Base-by-base conservation (phyloP, 1,139 yeast genomes). In the Kluyveromyces sp. region DNA sequence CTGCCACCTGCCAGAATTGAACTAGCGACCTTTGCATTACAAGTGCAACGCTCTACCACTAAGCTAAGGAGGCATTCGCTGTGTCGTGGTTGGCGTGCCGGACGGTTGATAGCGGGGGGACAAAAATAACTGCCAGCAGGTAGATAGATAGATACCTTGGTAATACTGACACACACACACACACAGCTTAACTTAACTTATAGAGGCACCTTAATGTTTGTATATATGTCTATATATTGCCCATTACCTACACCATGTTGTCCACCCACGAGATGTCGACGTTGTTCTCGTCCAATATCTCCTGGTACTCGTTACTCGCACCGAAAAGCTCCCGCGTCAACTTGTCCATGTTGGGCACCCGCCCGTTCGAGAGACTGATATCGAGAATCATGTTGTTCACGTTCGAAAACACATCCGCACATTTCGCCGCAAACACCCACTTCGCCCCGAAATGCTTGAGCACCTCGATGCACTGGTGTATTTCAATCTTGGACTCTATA, bases 11-110 rank as follows among this genome's bases (percentile, higher is more conserved):
- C 86, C 90, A 83, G 90, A 82, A 81, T 83, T 81, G 89, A 83
- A 83, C 89, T 83, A 81, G 85, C 84, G 90, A 83, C 86, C 90
- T 82, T 81, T 82, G 89, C 90, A 82, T 83, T 82, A 82, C 89
- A 83, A 82, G 89, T 83, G 89, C 88, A 82, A 81, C 89, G 90
- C 90, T 83, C 87, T 83, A 83, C 90, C 90, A 82, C 90, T 83
- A 81, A 83, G 89, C 90, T 83, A 83, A 82, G 74, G 77, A 74
- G 87, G 87, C 87, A 43, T 28, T 31, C 10, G 2, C 33, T 31
- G 33, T 31, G 21, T 15, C 21, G 21, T 15, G 21, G 21, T 15
- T 15, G 21, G 21, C 21, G 21, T 15, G 21, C 21, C 21, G 2
- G 2, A 15, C 21, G 21, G 21, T 15, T 15, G 21, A 15, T 15